Evolutionary conservation across 352 stramenopile genomes (phyloP), one percentile per base, ranked within the genome.

Genomic region (Saprolegnia parasitica): DNA sequence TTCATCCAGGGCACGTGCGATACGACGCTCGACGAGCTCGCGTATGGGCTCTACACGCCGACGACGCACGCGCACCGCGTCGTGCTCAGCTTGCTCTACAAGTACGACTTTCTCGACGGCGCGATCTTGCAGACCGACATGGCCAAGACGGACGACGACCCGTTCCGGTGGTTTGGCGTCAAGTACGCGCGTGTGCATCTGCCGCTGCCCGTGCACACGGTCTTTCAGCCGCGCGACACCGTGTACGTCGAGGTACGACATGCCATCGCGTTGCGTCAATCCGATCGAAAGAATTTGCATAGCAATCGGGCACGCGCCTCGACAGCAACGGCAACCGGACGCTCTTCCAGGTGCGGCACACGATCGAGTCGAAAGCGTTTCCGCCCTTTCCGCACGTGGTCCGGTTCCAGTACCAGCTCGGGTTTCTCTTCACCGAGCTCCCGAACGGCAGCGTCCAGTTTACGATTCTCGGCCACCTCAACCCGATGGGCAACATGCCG

Each of bases 131-230:
- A 93, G 56, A 76, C 91, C 11, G 54, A 81, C 23, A 77, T 86
- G 40, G 72, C 71, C 4, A 73, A 66, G 26, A 84, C 75, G 5
- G n/a, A 13, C 6, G 72, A 81, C 4, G 84, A 93, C 61, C 76
- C 83, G 61, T 89, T 89, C 72, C 79, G 76, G 56, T 90, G 90
- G 55, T 67, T 91, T 50, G 84, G 82, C 16, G 60, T 95, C 68
- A 93, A 93, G 71, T 92, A 84, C 81, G 63, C 84, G 18, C 81
- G 81, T 5, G 87, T 83, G 66, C 84, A 93, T 74, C 86, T 79
- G 24, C 79, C 83, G 0, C 73, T 89, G 21, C 74, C 78, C 0
- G 56, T 60, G 35, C 52, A 60, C 52, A 60, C 67, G 42, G n/a
- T 84, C 56, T 67, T 76, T 24, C 74, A 77, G 4, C 77, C 76